Evolutionary conservation across 306 rosid species (phyloP).

Genomic region (Rosa rugosa): DNA sequence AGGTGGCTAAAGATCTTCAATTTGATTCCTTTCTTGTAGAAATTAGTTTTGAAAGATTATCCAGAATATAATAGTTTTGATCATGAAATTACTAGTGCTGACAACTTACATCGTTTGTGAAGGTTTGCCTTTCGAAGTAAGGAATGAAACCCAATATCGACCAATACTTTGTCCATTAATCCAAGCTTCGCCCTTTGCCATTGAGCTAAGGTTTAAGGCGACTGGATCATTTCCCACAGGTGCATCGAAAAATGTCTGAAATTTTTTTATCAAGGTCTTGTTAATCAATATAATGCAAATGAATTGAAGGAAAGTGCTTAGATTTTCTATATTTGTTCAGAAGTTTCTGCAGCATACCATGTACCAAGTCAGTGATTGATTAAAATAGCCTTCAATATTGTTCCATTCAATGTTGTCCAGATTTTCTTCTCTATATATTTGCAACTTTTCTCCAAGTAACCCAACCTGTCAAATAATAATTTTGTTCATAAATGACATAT

Average conservation of each 20-base stretch:
- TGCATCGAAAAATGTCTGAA: constrained; percentile 48
- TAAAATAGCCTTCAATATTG: constrained; percentile 21
- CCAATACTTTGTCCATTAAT: constrained; percentile 71
- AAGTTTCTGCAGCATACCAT: constrained; percentile 36
- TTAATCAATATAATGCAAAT: neutral
- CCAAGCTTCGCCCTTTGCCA: constrained; percentile 81
- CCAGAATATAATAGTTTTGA: too few species aligned
- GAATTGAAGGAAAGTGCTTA: neutral
- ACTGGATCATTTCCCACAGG: constrained; percentile 56
- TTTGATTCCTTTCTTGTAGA: too few species aligned
- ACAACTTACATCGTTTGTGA: constrained; percentile 59
- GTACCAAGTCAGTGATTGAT: constrained; percentile 58
- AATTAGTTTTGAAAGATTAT: too few species aligned
- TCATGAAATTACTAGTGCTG: neutral
- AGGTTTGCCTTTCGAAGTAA: constrained; percentile 46
- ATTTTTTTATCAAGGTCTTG: neutral
- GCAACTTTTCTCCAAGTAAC: constrained; percentile 50
- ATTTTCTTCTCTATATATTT: constrained; percentile 44
- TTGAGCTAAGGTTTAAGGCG: constrained; percentile 51
- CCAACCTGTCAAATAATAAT: constrained; percentile 40
- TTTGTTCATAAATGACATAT: neutral
- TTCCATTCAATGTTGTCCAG: constrained; percentile 39
- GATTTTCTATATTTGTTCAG: neutral
- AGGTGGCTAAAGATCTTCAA: too few species aligned
- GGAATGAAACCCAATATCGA: constrained; percentile 71